phyloP scores from a whole-genome alignment of 306 rosid species.

The Mimosa pudica region DNA sequence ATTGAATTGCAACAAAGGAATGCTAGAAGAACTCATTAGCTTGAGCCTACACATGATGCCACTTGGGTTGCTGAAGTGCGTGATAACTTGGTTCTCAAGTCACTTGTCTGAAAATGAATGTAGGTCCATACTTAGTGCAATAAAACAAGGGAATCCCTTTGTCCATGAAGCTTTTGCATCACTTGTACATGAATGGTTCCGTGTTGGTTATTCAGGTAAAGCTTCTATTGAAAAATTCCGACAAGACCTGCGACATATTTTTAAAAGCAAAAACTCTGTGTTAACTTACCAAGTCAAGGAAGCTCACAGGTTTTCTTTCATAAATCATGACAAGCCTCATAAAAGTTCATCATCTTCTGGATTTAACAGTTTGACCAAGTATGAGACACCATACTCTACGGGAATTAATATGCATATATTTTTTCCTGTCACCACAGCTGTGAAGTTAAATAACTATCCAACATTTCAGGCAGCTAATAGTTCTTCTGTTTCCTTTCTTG shows the following conservation, averaged over 20 bases:
- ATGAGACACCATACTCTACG: constrained; percentile 63
- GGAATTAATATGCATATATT: constrained; percentile 67
- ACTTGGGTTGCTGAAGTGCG: constrained; percentile 80
- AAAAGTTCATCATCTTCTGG: constrained; percentile 50
- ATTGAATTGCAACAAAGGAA: constrained; percentile 56
- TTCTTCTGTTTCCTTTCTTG: constrained; percentile 46
- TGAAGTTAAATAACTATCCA: constrained; percentile 47
- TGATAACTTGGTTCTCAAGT: constrained; percentile 82
- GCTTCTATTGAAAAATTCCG: constrained; percentile 64
- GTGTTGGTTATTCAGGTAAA: constrained; percentile 79
- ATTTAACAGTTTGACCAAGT: constrained; percentile 42
- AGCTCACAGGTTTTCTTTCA: constrained; percentile 50
- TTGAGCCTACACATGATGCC: constrained; percentile 86
- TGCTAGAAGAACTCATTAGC: constrained; percentile 67
- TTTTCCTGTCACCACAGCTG: constrained; percentile 57
- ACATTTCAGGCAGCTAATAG: constrained; percentile 42
- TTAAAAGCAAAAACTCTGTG: constrained; percentile 60
- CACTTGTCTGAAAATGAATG: constrained; percentile 72
- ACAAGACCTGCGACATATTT: constrained; percentile 64
- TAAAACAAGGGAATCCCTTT: constrained; percentile 47
- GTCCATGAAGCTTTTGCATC: constrained; percentile 60
- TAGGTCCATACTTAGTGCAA: constrained; percentile 54
- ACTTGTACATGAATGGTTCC: constrained; percentile 80
- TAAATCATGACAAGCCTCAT: constrained; percentile 41
- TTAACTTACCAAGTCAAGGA: constrained; percentile 52